Percentiles rank a stretch among this genome's conserved stretches.
These are phyloP conservation scores for Claviceps sp. DNA, from an alignment of 2,329 filamentous ascomycete genomes.

Conservation along the genomic window DNA sequence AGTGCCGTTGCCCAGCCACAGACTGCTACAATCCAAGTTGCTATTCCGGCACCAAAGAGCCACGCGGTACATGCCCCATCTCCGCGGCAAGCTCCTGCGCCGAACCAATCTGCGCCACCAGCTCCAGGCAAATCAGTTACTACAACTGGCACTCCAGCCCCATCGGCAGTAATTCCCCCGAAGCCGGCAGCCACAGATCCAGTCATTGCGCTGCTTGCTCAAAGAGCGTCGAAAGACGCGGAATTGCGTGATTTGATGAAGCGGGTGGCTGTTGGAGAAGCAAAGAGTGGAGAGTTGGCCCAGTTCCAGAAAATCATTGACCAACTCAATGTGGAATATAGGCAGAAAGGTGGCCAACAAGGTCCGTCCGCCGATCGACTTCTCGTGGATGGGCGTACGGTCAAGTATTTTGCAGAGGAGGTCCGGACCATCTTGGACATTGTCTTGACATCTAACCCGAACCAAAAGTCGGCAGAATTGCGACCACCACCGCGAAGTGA, in stretches of 20 bases:
- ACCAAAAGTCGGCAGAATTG: conserved; percentile 39
- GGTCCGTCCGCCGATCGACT: conserved; percentile 42
- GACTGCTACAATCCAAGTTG: conserved; percentile 5
- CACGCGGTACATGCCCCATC: conserved; percentile 2
- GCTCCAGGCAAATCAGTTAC: conserved; percentile 10
- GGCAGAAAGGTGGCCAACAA: conserved; percentile 34
- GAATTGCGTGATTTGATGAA: conserved; percentile 70
- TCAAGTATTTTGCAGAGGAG: conserved; percentile 47
- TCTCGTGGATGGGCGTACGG: conserved; percentile 39
- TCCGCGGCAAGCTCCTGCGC: neutral
- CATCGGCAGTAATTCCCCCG: conserved; percentile 4
- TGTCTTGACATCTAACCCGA: conserved; percentile 43
- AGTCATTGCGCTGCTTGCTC: conserved; percentile 67
- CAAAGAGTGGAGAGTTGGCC: conserved; percentile 55
- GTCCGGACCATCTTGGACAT: conserved; percentile 45
- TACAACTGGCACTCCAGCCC: neutral
- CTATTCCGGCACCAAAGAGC: conserved; percentile 8
- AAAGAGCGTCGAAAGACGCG: conserved; percentile 59
- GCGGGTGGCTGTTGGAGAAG: conserved; percentile 63
- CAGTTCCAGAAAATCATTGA: conserved; percentile 73
- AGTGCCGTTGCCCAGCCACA: conserved; percentile 1
- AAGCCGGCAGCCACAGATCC: conserved; percentile 42
- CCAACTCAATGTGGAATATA: conserved; percentile 52
- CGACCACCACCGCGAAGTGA: conserved; percentile 41
- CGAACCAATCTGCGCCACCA: conserved; percentile 3